These are phyloP conservation scores for Emergomyces orientalis DNA, from an alignment of 2,329 filamentous ascomycete species.

Conservation along the genomic window DNA sequence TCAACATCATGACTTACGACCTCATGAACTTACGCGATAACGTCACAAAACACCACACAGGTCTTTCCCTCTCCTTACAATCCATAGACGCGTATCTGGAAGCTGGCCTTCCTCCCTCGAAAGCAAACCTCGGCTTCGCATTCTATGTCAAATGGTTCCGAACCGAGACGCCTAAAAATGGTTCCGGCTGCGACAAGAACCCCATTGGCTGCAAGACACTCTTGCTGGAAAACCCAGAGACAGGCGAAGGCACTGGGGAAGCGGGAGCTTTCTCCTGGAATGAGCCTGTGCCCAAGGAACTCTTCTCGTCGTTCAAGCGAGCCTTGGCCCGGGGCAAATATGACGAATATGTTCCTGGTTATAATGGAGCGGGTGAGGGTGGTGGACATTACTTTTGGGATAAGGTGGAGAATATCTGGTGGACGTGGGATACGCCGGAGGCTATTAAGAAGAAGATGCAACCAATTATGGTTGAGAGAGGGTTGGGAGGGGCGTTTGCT, in stretches of 20 bases:
- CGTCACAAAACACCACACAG: constrained; percentile 55
- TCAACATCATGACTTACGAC: constrained; percentile 58
- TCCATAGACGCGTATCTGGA: constrained; percentile 52
- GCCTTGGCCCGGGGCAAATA: constrained; percentile 47
- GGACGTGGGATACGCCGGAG: constrained; percentile 61
- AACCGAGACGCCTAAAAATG: constrained; percentile 35
- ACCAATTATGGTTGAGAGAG: constrained; percentile 46
- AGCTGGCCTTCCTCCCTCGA: constrained; percentile 46
- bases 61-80: constrained; percentile 46
- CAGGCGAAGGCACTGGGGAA: constrained; percentile 25
- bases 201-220: constrained; percentile 53
- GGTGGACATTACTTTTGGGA: constrained; percentile 67
- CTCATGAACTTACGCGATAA: constrained; percentile 61
- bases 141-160: constrained; percentile 62
- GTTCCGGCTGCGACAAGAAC: constrained; percentile 22
- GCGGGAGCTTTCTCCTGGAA: constrained; percentile 24
- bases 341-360: constrained; percentile 48
- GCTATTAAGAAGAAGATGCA: constrained; percentile 55
- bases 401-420: constrained; percentile 50
- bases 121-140: constrained; percentile 57
- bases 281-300: constrained; percentile 32
- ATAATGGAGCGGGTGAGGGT: constrained; percentile 22
- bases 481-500: constrained; percentile 62
- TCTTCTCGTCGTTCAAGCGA: constrained; percentile 46
- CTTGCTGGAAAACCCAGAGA: constrained; percentile 47